Conservation (phyloP, 2,329 filamentous ascomycete genomes). For the Exophiala alcalophila region DNA sequence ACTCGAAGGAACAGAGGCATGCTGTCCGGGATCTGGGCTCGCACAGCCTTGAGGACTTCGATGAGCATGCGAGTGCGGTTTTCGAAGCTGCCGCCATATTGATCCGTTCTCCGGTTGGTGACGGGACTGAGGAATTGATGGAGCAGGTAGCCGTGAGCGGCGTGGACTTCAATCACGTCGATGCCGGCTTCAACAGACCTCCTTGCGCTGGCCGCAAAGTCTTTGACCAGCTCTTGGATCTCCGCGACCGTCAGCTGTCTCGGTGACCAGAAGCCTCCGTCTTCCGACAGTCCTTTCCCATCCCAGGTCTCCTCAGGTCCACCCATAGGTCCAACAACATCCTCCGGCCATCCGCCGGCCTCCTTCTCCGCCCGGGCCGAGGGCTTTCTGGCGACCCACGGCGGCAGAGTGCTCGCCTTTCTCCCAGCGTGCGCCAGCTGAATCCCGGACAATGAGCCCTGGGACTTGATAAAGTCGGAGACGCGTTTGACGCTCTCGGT, state of each 20-base stretch:
- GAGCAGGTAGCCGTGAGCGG: constrained; percentile 75
- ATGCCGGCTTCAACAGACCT: constrained; percentile 67
- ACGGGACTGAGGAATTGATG: constrained; percentile 67
- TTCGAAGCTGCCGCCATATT: constrained; percentile 52
- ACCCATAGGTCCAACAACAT: constrained; percentile 29
- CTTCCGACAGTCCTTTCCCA: constrained; percentile 23
- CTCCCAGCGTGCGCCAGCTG: constrained; percentile 78
- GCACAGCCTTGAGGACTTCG: constrained; percentile 64
- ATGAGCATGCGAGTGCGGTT: constrained; percentile 67
- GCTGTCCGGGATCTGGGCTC: constrained; percentile 59
- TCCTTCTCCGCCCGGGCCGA: constrained; percentile 22
- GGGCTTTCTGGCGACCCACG: constrained; percentile 40
- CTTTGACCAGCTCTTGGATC: constrained; percentile 35
- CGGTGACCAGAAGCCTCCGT: constrained; percentile 29
- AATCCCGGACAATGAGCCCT: constrained; percentile 72
- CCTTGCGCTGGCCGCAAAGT: constrained; percentile 45
- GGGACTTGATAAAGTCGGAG: constrained; percentile 75
- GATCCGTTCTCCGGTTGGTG: constrained; percentile 63
- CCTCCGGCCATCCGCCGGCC: constrained; percentile 28
- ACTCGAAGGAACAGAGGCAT: constrained; percentile 76
- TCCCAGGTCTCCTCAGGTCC: constrained; percentile 28
- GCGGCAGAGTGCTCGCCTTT: constrained; percentile 58
- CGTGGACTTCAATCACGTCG: constrained; percentile 77
- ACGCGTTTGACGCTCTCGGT: constrained; percentile 52
- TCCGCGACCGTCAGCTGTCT: constrained; percentile 32